These are phyloP conservation scores for Plenodomus lindquistii DNA, from an alignment of 2,329 filamentous ascomycete species.

Conservation along the genomic window DNA sequence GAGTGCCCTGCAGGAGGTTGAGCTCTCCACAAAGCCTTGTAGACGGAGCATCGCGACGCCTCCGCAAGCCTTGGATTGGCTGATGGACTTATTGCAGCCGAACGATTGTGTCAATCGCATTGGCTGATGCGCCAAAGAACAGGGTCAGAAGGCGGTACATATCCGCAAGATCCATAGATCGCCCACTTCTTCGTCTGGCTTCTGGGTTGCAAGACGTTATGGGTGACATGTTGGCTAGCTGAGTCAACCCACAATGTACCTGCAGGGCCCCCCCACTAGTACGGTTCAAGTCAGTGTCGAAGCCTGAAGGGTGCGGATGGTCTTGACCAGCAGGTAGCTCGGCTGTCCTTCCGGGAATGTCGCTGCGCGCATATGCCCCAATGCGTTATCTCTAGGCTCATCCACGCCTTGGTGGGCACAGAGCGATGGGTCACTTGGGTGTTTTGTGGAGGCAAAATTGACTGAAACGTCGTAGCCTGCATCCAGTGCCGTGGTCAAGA, in stretches of 20 bases:
- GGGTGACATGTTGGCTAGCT: background rate
- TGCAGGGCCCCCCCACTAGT: background rate
- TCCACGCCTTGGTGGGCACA: constrained; percentile 3
- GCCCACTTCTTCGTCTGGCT: background rate
- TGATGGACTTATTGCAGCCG: background rate
- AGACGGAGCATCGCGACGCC: background rate
- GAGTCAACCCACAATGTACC: background rate
- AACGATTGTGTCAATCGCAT: background rate
- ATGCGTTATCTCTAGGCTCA: too few relatives aligned
- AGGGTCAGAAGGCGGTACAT: background rate
- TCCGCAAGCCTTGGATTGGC: background rate
- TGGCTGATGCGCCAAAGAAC: too few relatives aligned
- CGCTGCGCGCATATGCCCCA: too few relatives aligned
- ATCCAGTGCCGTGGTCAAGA: constrained; percentile 33
- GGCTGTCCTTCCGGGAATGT: too few relatives aligned
- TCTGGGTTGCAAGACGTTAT: background rate
- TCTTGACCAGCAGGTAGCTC: too few relatives aligned
- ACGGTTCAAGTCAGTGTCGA: too few relatives aligned
- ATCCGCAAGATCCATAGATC: background rate
- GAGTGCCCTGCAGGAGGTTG: background rate
- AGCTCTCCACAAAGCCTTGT: background rate
- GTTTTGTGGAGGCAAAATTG: background rate
- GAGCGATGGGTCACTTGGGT: background rate
- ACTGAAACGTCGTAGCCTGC: constrained; percentile 28
- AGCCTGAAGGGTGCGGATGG: too few relatives aligned